Conservation (phyloP, 495 filamentous ascomycete species). For the Barbatosphaeria neglecta region DNA sequence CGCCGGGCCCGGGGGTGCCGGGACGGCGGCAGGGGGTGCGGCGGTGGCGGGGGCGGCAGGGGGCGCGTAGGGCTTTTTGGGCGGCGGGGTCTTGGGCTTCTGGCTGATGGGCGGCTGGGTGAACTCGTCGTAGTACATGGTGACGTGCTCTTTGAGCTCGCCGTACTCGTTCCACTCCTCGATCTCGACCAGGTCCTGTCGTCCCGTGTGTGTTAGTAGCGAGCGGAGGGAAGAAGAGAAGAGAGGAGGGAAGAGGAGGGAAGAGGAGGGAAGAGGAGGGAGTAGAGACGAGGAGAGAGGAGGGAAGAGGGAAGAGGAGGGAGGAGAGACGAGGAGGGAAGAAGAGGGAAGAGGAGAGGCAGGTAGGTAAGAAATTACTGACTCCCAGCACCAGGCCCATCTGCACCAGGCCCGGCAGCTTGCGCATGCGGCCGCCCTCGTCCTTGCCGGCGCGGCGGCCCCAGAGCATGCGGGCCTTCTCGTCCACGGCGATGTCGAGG, state of each 20-base stretch:
- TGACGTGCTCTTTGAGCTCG: slow-evolving; percentile 79
- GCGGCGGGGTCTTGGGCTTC: slow-evolving; percentile 19
- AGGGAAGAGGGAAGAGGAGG: neutral
- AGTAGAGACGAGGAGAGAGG: slow-evolving; percentile 40
- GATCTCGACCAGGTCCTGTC: slow-evolving; percentile 78
- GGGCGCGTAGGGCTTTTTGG: slow-evolving; percentile 13
- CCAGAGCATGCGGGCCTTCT: slow-evolving; percentile 84
- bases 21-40: slow-evolving; percentile 27
- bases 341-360: too few species aligned
- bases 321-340: neutral
- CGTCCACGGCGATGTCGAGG: slow-evolving; percentile 85
- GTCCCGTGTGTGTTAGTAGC: neutral
- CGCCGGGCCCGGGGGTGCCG: slow-evolving; percentile 25
- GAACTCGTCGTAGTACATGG: slow-evolving; percentile 43
- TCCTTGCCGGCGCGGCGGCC: slow-evolving; percentile 60
- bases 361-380: too few species aligned
- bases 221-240: slow-evolving; percentile 39
- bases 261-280: neutral
- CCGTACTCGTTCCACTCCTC: slow-evolving; percentile 99
- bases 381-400: slow-evolving; percentile 79
- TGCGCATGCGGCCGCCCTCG: slow-evolving; percentile 50
- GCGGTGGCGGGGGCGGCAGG: slow-evolving; percentile 18
- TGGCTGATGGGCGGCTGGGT: slow-evolving; percentile 31
- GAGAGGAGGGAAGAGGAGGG: neutral
- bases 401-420: slow-evolving; percentile 82